A percentile compares a stretch with the other conserved stretches of the same genome.
Evolutionary conservation across 345 rosid species (phyloP).

Genomic region (Ceriops decandra): DNA sequence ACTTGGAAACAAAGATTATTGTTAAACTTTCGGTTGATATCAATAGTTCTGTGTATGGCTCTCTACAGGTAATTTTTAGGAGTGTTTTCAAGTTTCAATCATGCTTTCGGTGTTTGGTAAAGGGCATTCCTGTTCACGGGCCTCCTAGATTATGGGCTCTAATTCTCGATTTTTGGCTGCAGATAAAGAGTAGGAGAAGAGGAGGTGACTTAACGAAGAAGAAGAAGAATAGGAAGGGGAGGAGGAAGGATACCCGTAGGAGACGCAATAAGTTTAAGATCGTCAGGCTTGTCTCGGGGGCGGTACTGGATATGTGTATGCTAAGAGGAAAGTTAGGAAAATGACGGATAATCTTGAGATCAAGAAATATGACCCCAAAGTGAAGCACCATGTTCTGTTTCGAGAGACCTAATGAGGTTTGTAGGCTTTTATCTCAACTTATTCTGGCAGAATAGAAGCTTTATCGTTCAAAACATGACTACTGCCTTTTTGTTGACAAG

Average conservation of each 20-base stretch:
- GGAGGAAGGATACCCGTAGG: constrained; percentile 24
- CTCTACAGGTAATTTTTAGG: too few relatives aligned
- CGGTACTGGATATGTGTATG: constrained; percentile 25
- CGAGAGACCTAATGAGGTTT: constrained; percentile 17
- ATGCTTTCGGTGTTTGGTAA: too few relatives aligned
- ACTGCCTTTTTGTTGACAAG: too few relatives aligned
- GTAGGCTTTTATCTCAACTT: not conserved
- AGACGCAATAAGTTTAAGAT: constrained; percentile 26
- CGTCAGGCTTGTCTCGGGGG: constrained; percentile 21
- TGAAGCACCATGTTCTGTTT: constrained; percentile 20
- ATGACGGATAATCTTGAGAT: constrained; percentile 24
- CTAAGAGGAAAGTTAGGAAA: constrained; percentile 23
- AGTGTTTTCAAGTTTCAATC: too few relatives aligned
- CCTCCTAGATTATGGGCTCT: too few relatives aligned
- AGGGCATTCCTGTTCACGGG: too few relatives aligned
- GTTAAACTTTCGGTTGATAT: too few relatives aligned
- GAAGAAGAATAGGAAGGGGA: constrained; percentile 13
- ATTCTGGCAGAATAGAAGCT: too few relatives aligned
- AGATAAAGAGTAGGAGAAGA: constrained; percentile 29
- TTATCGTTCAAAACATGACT: too few relatives aligned
- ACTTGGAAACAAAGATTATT: too few relatives aligned
- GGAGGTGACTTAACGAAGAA: constrained; percentile 30
- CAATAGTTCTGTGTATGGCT: too few relatives aligned
- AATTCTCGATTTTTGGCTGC: not conserved
- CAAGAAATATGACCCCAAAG: constrained; percentile 30